Evolutionary conservation across 345 rosid genomes (phyloP).

Genomic region (Salix caprea): DNA sequence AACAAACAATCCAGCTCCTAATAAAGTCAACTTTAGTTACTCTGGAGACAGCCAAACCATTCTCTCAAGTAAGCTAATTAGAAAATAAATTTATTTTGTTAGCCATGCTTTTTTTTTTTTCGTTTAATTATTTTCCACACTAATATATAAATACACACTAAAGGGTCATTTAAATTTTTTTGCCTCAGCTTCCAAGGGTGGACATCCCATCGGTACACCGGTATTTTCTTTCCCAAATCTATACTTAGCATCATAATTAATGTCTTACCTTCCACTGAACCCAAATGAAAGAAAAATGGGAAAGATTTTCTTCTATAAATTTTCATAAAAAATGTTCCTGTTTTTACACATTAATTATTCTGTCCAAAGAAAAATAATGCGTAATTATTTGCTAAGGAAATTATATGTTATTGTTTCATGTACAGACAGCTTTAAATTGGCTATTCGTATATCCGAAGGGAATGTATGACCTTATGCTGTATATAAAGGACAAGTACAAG

Average conservation of each 20-base stretch:
- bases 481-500: constrained; percentile 24
- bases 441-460: constrained; percentile 37
- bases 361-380: too few relatives aligned
- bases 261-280: too few relatives aligned
- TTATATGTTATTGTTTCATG: not conserved
- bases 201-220: constrained; percentile 35
- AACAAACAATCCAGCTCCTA: constrained; percentile 1
- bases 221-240: constrained; percentile 9
- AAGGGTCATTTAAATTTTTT: not conserved
- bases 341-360: too few relatives aligned
- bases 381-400: not conserved
- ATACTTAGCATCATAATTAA: not conserved
- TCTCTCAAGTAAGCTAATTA: not conserved
- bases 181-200: constrained; percentile 28
- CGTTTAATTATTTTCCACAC: not conserved
- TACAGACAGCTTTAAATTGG: constrained; percentile 32
- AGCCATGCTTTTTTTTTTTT: too few relatives aligned
- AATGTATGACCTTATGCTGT: constrained; percentile 17
- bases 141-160: too few relatives aligned
- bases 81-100: too few relatives aligned
- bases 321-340: too few relatives aligned
- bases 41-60: constrained; percentile 23
- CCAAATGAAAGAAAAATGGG: too few relatives aligned
- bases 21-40: constrained; percentile 20
- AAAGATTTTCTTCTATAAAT: too few relatives aligned